Percentiles rank a stretch among this genome's conserved stretches.
These are phyloP conservation scores for Odonthalia washingtoniensis DNA, from an alignment of 31 red algal species.

Conservation along the genomic window DNA sequence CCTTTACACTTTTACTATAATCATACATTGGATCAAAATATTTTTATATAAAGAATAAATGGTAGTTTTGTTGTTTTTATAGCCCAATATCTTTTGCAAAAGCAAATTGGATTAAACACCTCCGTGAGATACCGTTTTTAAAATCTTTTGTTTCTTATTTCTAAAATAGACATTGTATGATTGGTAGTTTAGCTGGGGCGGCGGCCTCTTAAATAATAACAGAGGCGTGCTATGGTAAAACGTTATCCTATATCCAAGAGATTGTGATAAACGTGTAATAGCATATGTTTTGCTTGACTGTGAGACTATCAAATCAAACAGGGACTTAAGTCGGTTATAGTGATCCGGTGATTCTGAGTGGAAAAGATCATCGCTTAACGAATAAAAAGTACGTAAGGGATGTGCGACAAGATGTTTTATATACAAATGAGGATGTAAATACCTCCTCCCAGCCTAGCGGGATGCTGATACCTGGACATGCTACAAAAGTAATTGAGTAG, in stretches of 20 bases:
- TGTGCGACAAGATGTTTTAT: too few species aligned
- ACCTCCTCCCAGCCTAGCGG: constrained; percentile 37
- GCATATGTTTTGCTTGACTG: constrained; percentile 3
- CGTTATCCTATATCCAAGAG: neutral
- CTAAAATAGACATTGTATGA: neutral
- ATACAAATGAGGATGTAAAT: constrained; percentile 31
- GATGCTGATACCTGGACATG: constrained; percentile 34
- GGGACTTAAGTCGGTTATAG: constrained; percentile 30
- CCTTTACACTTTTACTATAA: too few species aligned
- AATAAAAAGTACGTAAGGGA: too few species aligned
- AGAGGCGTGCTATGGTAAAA: neutral
- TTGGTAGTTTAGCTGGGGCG: neutral
- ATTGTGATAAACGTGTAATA: neutral
- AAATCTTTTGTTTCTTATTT: neutral
- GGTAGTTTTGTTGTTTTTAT: too few species aligned
- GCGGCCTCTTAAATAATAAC: neutral
- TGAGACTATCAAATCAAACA: neutral
- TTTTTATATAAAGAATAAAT: too few species aligned
- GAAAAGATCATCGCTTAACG: constrained; percentile 22
- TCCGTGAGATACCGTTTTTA: too few species aligned
- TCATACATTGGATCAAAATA: too few species aligned
- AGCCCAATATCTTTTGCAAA: too few species aligned
- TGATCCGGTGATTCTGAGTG: constrained; percentile 14
- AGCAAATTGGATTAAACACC: too few species aligned
- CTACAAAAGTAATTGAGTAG: constrained; percentile 33